phyloP scores from a whole-genome alignment of 129 eudicot species.

The Calendula officinalis region DNA sequence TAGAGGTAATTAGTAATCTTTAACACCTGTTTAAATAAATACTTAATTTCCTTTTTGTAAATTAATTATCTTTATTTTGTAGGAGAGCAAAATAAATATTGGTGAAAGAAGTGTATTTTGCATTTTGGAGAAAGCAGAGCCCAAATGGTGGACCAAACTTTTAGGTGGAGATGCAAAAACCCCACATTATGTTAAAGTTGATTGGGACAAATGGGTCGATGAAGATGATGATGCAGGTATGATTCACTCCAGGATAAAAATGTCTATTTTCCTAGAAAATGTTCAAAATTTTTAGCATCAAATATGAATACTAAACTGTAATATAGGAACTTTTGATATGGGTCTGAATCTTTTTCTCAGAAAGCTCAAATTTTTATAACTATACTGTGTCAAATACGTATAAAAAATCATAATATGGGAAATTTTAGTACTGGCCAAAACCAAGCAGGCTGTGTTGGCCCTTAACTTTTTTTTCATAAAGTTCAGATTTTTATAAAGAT shows the following conservation, averaged over 20 bases:
- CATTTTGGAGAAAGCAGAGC: slow-evolving; percentile 75
- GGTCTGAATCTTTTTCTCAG: too few relatives aligned
- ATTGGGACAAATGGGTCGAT: slow-evolving; percentile 99
- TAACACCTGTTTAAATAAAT: neutral
- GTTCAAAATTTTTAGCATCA: too few relatives aligned
- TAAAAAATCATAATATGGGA: too few relatives aligned
- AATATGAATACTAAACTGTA: too few relatives aligned
- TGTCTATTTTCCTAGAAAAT: too few relatives aligned
- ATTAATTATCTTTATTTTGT: neutral
- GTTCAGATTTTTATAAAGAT: neutral
- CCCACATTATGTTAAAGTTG: slow-evolving; percentile 89
- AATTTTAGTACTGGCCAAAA: too few relatives aligned
- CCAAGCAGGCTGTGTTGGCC: too few relatives aligned
- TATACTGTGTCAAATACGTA: too few relatives aligned
- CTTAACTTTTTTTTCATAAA: too few relatives aligned
- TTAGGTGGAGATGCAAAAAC: slow-evolving; percentile 65
- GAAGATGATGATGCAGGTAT: slow-evolving; percentile 85
- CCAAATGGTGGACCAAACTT: slow-evolving; percentile 84
- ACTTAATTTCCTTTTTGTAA: neutral
- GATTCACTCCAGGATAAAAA: neutral
- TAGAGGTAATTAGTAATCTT: slow-evolving; percentile 46
- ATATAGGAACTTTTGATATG: too few relatives aligned
- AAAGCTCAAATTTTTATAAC: too few relatives aligned
- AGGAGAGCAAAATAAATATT: slow-evolving; percentile 82
- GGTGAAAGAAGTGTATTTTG: slow-evolving; percentile 68